Conservation (phyloP, 2,329 filamentous ascomycete species). For the Hansfordia pulvinata region DNA sequence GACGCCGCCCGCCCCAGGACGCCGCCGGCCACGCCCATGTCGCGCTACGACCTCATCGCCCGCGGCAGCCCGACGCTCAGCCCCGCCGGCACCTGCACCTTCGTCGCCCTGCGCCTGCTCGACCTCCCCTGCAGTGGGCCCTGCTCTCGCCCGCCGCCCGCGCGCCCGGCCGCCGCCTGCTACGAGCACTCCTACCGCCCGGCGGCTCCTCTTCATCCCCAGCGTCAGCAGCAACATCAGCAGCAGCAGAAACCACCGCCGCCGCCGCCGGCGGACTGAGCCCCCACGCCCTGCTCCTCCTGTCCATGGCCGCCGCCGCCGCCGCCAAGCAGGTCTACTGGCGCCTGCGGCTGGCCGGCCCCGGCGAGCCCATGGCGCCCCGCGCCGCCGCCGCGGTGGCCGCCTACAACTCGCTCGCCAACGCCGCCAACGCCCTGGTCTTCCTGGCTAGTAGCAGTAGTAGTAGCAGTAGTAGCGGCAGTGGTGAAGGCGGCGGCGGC, state of each 20-base stretch:
- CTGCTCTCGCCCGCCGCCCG: conserved; percentile 17
- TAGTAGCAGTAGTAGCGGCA: conserved; percentile 9
- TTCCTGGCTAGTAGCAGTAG: conserved; percentile 35
- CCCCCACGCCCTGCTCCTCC: conserved; percentile 26
- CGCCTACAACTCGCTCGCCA: conserved; percentile 38
- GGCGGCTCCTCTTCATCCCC: too few relatives aligned
- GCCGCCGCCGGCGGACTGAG: conserved; percentile 28
- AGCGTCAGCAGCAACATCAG: too few relatives aligned
- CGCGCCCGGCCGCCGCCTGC: conserved; percentile 29
- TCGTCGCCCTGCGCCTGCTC: conserved; percentile 22
- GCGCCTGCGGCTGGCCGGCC: too few relatives aligned
- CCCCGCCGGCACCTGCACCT: conserved; percentile 20
- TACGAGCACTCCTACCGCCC: too few relatives aligned
- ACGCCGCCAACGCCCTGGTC: conserved; percentile 40
- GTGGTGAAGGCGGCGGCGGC: conserved; percentile 11
- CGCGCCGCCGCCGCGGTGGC: conserved; percentile 26
- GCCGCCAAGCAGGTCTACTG: conserved; percentile 43
- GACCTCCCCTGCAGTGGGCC: conserved; percentile 12
- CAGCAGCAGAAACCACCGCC: conserved; percentile 23
- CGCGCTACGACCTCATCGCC: conserved; percentile 18
- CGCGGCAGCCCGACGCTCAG: conserved; percentile 22
- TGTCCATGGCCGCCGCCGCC: conserved; percentile 37
- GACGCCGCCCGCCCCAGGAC: too few relatives aligned
- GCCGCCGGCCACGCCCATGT: too few relatives aligned
- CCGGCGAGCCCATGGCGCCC: conserved; percentile 35